Base-by-base conservation (phyloP, 345 rosid species). In the Conringia planisiliqua region DNA sequence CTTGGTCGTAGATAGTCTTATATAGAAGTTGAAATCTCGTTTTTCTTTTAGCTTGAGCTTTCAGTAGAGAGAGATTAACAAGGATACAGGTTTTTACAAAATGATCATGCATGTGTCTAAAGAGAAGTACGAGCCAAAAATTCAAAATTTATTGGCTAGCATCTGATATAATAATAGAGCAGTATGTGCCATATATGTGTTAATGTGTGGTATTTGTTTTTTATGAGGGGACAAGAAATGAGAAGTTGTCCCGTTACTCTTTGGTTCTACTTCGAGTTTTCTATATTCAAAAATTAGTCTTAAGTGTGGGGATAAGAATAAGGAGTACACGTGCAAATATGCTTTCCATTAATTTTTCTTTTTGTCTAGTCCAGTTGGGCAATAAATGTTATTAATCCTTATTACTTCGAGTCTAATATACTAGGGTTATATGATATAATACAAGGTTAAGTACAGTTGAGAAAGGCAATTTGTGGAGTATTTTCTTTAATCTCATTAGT, bases 251-350 rank as follows among this genome's bases (percentile, higher is more conserved):
- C 51, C 36, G 20, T 55, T 62, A 63, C 66, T 62, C 71, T 62
- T 27, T 63, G 71, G 51, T 36, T 76, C 59, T 50, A 59, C 55
- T 69, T 58, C 68, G 59, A 75, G 39, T 35, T 62, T 54, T 62
- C 12, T n/a, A 16, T 16, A 29, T 9, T 22, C 0, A 33, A 66
- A 54, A 17, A 12, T 20, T 43, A 54, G 43, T 46, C 52, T 4
- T 4, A 18, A 54, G 43, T 29, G 40, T 55, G 29, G 47, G 66
- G 57, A 55, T 56, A 64, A 36, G 58, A 63, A 57, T 77, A 70
- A 46, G 17, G 65, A 24, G 14, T 76, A 69, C 80, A 76, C 80
- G 80, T 76, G 75, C 75, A 70, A 70, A 70, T 62, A 70, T 76
- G 71, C 75, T 27, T n/a, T 69, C 70, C 50, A 43, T 42, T 43